phyloP scores from a whole-genome alignment of 176 grass and related monocot species.

The Elymus sibiricus region DNA sequence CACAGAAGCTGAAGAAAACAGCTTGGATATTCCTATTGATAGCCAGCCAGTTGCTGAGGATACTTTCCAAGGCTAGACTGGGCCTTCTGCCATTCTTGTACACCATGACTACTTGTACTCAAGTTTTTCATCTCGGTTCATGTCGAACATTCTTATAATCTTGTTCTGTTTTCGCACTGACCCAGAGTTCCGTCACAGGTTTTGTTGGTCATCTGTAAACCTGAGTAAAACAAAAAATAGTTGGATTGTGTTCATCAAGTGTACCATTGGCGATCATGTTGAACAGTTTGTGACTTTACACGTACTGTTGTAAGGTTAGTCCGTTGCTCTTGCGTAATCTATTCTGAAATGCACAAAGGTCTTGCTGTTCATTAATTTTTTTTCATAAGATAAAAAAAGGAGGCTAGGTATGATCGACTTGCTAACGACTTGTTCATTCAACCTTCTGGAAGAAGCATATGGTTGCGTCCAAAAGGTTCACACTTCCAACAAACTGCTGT shows the following conservation, averaged over 20 bases:
- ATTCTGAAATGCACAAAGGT: neutral
- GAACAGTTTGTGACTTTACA: neutral
- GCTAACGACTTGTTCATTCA: neutral
- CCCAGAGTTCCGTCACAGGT: neutral
- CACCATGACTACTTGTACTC: neutral
- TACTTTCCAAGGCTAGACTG: conserved; percentile 5
- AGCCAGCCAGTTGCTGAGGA: conserved; percentile 34
- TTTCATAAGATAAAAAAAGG: neutral
- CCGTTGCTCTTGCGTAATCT: neutral
- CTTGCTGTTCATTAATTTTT: neutral
- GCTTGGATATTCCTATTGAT: conserved; percentile 86
- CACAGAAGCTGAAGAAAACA: conserved; percentile 49
- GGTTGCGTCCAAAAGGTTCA: neutral
- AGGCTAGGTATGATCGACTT: neutral
- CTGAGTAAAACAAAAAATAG: conserved; percentile 12
- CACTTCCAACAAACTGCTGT: neutral
- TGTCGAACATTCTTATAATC: conserved; percentile 8
- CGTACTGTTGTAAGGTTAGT: neutral
- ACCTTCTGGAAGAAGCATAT: conserved; percentile 10
- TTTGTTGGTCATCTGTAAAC: neutral
- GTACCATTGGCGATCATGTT: neutral
- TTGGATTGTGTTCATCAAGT: conserved; percentile 3
- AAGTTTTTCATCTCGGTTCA: conserved; percentile 7
- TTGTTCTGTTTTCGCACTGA: conserved; percentile 11
- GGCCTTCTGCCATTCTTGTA: neutral